Evolutionary conservation across 495 filamentous ascomycete genomes (phyloP).

Genomic region (Aspergillus homomorphus): DNA sequence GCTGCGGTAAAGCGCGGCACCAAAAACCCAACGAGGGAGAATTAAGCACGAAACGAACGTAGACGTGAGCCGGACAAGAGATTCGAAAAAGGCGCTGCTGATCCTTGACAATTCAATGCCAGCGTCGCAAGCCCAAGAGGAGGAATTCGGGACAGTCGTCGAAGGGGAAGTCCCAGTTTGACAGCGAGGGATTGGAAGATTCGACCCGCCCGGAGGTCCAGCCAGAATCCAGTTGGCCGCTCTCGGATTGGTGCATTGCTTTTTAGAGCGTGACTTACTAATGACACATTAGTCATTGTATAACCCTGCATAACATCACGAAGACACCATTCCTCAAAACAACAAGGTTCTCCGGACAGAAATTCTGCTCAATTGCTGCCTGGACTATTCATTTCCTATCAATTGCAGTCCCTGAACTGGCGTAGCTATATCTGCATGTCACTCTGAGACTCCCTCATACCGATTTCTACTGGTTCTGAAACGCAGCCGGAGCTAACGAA

Average conservation of each 20-base stretch:
- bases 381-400: too few relatives aligned
- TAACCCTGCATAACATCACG: not conserved
- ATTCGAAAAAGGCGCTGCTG: not conserved
- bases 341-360: too few relatives aligned
- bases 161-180: conserved; percentile 13
- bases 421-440: not conserved
- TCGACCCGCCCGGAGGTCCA: conserved; percentile 11
- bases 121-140: not conserved
- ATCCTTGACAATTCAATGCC: not conserved
- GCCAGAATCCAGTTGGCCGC: conserved; percentile 20
- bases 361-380: too few relatives aligned
- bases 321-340: too few relatives aligned
- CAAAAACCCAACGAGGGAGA: not conserved
- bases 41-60: conserved; percentile 1
- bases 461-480: not conserved
- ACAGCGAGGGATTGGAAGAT: conserved; percentile 15
- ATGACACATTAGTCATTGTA: not conserved
- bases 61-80: not conserved
- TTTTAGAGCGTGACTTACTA: conserved; percentile 14
- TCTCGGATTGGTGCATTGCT: conserved; percentile 16
- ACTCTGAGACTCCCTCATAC: not conserved
- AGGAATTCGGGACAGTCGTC: not conserved
- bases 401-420: too few relatives aligned
- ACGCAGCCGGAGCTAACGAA: not conserved
- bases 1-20: conserved; percentile 7